Conservation (phyloP, 2,329 filamentous ascomycete genomes). For the Aspergillus sp. region DNA sequence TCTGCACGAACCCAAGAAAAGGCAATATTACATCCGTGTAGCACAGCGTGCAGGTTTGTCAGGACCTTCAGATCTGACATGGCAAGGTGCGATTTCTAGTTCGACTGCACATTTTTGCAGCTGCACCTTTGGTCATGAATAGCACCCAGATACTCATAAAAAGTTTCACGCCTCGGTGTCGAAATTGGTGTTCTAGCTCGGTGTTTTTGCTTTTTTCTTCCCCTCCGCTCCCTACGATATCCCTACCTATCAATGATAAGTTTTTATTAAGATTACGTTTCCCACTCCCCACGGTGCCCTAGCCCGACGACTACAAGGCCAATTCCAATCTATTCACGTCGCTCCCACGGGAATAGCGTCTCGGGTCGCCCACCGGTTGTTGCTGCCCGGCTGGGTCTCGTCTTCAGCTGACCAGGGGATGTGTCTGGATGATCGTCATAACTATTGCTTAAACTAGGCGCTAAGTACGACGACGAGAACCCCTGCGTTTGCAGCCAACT, state of each 20-base stretch:
- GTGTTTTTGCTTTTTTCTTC: constrained; percentile 5
- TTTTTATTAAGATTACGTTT: constrained; percentile 4
- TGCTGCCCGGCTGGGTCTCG: not conserved
- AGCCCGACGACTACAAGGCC: not conserved
- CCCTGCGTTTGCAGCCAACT: not conserved
- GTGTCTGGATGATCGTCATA: not conserved
- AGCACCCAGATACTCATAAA: not conserved
- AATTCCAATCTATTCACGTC: not conserved
- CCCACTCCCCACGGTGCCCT: not conserved
- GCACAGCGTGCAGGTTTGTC: not conserved
- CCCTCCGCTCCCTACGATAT: constrained; percentile 7
- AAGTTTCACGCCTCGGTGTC: not conserved
- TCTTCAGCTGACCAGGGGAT: not conserved
- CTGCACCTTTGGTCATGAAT: not conserved
- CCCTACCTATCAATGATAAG: not conserved
- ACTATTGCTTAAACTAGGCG: not conserved
- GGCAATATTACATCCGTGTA: constrained; percentile 11
- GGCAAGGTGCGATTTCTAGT: not conserved
- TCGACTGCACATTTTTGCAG: not conserved
- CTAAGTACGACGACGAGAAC: not conserved
- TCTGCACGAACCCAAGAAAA: constrained; percentile 1
- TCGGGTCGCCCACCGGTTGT: not conserved
- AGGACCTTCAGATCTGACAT: not conserved
- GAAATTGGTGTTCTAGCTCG: not conserved
- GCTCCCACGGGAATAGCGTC: not conserved